phyloP scores from a whole-genome alignment of 805 yeast genomes.

The Myxozyma melibiosi region DNA sequence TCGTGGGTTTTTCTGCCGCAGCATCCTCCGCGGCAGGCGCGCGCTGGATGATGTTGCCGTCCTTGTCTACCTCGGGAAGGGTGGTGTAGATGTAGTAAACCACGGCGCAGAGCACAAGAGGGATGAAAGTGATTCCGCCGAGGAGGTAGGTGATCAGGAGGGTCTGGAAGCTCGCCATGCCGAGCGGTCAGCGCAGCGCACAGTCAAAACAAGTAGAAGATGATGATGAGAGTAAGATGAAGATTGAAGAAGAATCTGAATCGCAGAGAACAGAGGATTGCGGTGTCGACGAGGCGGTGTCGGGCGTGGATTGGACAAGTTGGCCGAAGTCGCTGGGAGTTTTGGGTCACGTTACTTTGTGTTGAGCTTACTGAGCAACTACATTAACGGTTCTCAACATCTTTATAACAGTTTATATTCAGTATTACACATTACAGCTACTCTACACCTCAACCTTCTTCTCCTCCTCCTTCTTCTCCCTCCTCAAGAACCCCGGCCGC shows the following conservation, averaged over 20 bases:
- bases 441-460: background rate
- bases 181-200: no score
- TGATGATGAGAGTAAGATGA: no score
- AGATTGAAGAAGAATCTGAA: no score
- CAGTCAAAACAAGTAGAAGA: no score
- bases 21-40: background rate
- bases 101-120: slow-evolving; percentile 51
- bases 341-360: background rate
- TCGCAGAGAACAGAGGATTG: no score
- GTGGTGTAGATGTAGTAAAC: slow-evolving; percentile 46
- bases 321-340: no score
- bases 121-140: slow-evolving; percentile 84
- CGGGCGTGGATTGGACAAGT: no score
- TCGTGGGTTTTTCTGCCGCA: slow-evolving; percentile 24
- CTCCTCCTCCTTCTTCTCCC: background rate
- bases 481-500: background rate
- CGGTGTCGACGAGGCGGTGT: no score
- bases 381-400: no score
- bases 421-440: no score
- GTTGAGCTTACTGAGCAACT: no score
- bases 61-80: slow-evolving; percentile 41
- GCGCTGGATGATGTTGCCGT: slow-evolving; percentile 19
- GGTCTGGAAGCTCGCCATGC: slow-evolving; percentile 24
- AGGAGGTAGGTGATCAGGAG: slow-evolving; percentile 56
- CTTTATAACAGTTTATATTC: no score